Conservation (phyloP, 208 protist genomes). For the Balamuthia mandrillaris region DNA sequence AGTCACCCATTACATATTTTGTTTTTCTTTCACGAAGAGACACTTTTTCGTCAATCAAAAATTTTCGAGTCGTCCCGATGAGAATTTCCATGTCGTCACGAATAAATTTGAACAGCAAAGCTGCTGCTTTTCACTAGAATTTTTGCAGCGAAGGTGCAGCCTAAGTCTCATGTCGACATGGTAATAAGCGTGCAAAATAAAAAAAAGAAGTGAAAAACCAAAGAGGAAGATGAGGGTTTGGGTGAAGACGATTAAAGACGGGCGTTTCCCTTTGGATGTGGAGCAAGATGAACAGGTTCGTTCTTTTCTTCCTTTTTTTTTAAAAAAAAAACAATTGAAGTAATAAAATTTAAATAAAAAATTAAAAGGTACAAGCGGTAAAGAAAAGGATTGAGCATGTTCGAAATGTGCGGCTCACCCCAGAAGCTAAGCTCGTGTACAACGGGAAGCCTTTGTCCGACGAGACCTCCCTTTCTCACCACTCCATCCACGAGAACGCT, state of each 20-base stretch:
- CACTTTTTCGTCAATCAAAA: too few species aligned
- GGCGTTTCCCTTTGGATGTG: not conserved
- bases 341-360: not conserved
- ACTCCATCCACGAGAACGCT: not conserved
- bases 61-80: too few species aligned
- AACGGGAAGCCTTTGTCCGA: not conserved
- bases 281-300: not conserved
- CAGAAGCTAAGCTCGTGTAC: not conserved
- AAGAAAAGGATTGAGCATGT: not conserved
- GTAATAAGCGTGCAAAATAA: too few species aligned
- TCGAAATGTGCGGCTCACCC: not conserved
- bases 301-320: not conserved
- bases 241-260: not conserved
- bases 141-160: too few species aligned
- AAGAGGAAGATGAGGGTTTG: slow-evolving; percentile 23
- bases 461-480: not conserved
- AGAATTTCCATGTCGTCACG: too few species aligned
- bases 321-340: not conserved
- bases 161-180: too few species aligned
- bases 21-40: too few species aligned
- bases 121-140: too few species aligned
- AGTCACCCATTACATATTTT: too few species aligned
- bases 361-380: not conserved
- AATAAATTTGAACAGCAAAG: too few species aligned
- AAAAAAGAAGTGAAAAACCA: too few species aligned